Base-by-base conservation (phyloP, 2,329 filamentous ascomycete species). In the Penicillium sp. region DNA sequence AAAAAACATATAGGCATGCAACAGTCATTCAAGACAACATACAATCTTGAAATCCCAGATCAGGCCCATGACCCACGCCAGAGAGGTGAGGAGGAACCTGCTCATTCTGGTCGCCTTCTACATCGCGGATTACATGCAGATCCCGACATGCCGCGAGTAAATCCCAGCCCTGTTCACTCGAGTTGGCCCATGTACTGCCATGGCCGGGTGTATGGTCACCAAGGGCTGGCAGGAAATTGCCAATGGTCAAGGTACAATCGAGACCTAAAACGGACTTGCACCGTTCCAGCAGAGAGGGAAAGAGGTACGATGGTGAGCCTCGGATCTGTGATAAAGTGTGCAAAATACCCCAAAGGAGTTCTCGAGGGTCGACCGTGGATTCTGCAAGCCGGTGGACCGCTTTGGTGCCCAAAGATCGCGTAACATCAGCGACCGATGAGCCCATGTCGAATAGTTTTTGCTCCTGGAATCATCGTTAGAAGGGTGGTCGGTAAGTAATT, bases 301-400 rank as follows among this genome's bases (percentile, higher is more conserved):
- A 76, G 19, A 78, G 70, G 59, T 78, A 76, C 0, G 76, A 78
- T 17, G 74, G 73, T 22, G 76, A 77, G 28, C 76, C 76, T n/a
- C 76, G 75, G 49, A 78, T 79, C 22, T 74, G 74, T 24, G 73
- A 75, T 4, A 78, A 68, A 2, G 74, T 76, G 50, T 71, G 74
- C 17, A 78, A 66, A n/a, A 79, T 76, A 8, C 75, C 76, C 75
- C 76, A 78, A 24, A 79, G 71, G 15, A 79, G 70, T 45, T 79
- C 72, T 24, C 72, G 72, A 12, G 73, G 72, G 38, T 76, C 73
- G 58, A 75, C 58, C 4, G 70, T 66, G 6, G 70, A 71, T 42
- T 76, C 71, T n/a, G 74, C 67, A 9, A 76, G 67, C 7, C 68
- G 68, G 44, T 71, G 67, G 8, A 72, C 61, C 35, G 69, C 61